Base-by-base conservation (phyloP, 2,329 filamentous ascomycete species). In the Hirsutella thompsonii region DNA sequence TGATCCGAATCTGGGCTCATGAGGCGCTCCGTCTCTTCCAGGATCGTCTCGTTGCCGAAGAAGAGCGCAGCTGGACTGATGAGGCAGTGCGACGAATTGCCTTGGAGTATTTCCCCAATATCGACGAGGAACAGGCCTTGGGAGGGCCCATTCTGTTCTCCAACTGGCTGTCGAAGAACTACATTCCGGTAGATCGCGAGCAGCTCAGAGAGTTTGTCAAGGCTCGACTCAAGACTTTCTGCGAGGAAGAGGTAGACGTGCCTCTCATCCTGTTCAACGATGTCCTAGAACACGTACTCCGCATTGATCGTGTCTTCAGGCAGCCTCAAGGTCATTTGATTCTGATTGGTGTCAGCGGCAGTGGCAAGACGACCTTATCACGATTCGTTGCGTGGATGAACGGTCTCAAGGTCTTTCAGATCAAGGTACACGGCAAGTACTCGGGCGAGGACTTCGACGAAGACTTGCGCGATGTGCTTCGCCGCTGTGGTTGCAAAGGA, bases 341-440 rank as follows among this genome's bases (percentile, higher is more conserved):
- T 50, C 73, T 99, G 42, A 98, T 99, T 52, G 92, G 92, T 68
- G 92, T 98, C 41, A 98, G 92, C 59, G 93, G 92, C 50, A 94
- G 87, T 69, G 92, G 92, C 63, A 99, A 99, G 70, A 99, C 92
- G 4, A 99, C 92, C 0, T 67, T 99, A 11, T 96, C 93, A 26
- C 83, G 93, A 43, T 99, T 99, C 49, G 92, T 98, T 45, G 92
- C 92, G 37, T 99, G 92, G 92, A 98, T 98, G 92, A 99, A 98
- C 55, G 93, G 93, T 44, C 72, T 99, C 45, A 94, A 90, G 59
- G 89, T 98, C 33, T 98, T 95, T 73, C 92, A 99, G 66, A 98
- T 99, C 73, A 99, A 98, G 70, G 92, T 98, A 0, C 92, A 99
- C 55, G 92, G 92, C 49, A 95, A 90, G 58, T 99, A 98, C 64